Conservation (phyloP, 176 grass and related monocot genomes). For the Phragmites australis region DNA sequence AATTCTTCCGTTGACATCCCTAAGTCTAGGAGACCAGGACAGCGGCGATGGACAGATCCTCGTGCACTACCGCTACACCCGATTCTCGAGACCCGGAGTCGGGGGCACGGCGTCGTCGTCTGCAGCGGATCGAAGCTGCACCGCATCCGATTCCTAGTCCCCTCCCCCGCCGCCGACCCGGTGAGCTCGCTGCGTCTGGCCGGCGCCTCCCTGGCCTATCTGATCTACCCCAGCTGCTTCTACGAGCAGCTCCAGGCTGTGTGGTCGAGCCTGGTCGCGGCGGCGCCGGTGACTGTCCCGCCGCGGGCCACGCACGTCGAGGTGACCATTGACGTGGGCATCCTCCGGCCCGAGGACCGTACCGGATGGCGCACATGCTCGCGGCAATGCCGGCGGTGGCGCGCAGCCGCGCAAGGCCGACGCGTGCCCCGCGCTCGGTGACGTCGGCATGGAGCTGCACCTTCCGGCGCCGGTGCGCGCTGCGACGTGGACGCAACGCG, state of each 20-base stretch:
- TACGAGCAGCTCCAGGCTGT: not conserved
- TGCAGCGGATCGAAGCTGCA: not conserved
- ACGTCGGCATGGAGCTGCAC: not conserved
- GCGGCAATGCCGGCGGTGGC: not conserved
- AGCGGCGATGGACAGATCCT: not conserved
- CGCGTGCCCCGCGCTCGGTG: accelerated
- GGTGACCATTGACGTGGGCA: not conserved
- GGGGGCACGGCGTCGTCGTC: not conserved
- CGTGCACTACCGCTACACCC: slow-evolving; percentile 2
- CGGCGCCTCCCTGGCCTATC: not conserved
- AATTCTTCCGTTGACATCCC: no score
- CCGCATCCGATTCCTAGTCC: not conserved
- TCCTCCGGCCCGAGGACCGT: not conserved
- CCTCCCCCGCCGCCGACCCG: not conserved
- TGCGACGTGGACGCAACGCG: not conserved
- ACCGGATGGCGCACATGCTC: not conserved
- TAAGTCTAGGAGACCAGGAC: not conserved
- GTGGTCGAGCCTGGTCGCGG: not conserved
- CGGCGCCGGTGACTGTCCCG: not conserved
- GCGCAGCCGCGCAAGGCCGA: no score
- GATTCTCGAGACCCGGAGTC: not conserved
- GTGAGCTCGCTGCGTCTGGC: not conserved
- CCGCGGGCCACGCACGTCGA: not conserved
- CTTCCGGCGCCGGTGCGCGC: not conserved
- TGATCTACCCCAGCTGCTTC: not conserved